phyloP scores from a whole-genome alignment of 2,329 filamentous ascomycete species.

The Penicillium vulpinum region DNA sequence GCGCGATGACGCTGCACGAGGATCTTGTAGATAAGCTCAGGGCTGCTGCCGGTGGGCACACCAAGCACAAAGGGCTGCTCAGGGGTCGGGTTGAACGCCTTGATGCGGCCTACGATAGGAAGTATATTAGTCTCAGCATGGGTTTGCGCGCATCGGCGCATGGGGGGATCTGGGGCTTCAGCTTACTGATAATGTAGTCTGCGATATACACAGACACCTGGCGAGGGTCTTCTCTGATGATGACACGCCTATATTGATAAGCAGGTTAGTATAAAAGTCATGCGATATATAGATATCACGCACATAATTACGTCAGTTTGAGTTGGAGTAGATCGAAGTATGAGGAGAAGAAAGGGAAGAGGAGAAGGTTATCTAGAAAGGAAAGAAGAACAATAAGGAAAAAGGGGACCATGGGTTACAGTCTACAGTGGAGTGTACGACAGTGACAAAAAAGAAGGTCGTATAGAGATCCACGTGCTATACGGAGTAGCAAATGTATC shows the following conservation, averaged over 20 bases:
- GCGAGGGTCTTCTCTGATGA: conserved; percentile 72
- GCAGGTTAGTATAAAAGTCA: conserved; percentile 12
- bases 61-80: conserved; percentile 78
- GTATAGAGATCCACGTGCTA: conserved; percentile 14
- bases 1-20: conserved; percentile 58
- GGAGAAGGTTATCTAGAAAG: neutral
- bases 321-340: neutral
- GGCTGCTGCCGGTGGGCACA: conserved; percentile 79
- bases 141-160: neutral
- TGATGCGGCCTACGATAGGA: conserved; percentile 65
- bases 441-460: conserved; percentile 22
- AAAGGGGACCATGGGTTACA: conserved; percentile 26
- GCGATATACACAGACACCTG: conserved; percentile 74
- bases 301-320: conserved; percentile 35
- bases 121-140: conserved; percentile 4
- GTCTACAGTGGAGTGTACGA: conserved; percentile 27
- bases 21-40: conserved; percentile 73
- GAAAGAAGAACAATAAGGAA: conserved; percentile 4
- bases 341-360: conserved; percentile 3
- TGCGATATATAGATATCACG: conserved; percentile 3
- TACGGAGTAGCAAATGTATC: conserved; percentile 22
- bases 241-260: conserved; percentile 66
- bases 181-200: conserved; percentile 72
- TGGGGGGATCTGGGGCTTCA: conserved; percentile 3
- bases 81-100: conserved; percentile 69